A percentile compares a stretch with the other conserved stretches of the same genome.
phyloP scores from a whole-genome alignment of 306 rosid species.

The Vigna nakashimae region DNA sequence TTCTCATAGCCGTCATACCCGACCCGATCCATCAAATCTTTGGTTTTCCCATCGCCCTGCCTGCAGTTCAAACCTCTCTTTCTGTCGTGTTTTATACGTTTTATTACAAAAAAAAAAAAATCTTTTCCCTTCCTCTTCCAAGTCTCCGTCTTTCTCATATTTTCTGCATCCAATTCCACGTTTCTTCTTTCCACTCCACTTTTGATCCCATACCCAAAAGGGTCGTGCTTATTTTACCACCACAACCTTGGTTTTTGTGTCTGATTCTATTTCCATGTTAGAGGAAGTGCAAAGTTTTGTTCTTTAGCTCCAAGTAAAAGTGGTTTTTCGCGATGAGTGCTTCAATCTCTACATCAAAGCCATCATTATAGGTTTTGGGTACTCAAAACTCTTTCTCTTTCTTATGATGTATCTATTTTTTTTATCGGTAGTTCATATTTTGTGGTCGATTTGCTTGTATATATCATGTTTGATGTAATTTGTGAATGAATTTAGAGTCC shows the following conservation, averaged over 20 bases:
- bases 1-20: conserved; percentile 14
- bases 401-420: conserved; percentile 30
- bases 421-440: conserved; percentile 12
- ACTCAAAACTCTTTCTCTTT: conserved; percentile 15
- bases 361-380: conserved; percentile 54
- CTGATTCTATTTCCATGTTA: conserved; percentile 40
- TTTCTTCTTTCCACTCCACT: neutral
- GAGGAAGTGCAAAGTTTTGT: conserved; percentile 40
- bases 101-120: conserved; percentile 11
- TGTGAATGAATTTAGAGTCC: conserved; percentile 33
- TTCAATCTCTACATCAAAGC: conserved; percentile 48
- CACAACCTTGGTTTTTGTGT: conserved; percentile 25
- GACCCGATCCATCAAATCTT: neutral
- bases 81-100: conserved; percentile 38
- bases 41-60: conserved; percentile 34
- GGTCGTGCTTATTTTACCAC: conserved; percentile 39
- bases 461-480: conserved; percentile 37
- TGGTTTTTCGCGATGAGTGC: conserved; percentile 44
- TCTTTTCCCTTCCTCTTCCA: conserved; percentile 19
- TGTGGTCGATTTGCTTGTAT: conserved; percentile 32
- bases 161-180: neutral
- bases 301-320: conserved; percentile 36
- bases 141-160: neutral
- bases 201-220: conserved; percentile 13
- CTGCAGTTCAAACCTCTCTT: conserved; percentile 34